phyloP scores from a whole-genome alignment of 1,284 basidiomycete species.

The Pterula multifida region DNA sequence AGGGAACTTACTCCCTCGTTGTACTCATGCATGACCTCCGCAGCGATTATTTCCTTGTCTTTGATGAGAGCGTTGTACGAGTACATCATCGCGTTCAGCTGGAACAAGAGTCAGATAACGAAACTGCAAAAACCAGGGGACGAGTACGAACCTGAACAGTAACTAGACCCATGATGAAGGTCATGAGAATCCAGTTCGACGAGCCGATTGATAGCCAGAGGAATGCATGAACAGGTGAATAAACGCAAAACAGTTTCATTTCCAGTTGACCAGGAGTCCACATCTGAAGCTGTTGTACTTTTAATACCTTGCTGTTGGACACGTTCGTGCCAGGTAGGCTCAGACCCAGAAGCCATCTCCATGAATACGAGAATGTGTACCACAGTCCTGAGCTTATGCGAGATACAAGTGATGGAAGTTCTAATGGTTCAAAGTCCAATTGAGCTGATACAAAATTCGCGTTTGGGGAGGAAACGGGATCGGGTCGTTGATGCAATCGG shows the following conservation, averaged over 20 bases:
- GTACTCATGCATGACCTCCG: slow-evolving; percentile 81
- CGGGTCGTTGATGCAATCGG: slow-evolving; percentile 45
- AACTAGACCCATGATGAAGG: slow-evolving; percentile 50
- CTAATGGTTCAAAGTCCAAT: slow-evolving; percentile 31
- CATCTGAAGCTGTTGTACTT: slow-evolving; percentile 61
- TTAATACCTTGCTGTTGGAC: slow-evolving; percentile 22
- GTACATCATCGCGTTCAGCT: slow-evolving; percentile 40
- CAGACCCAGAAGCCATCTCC: slow-evolving; percentile 59
- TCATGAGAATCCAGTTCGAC: slow-evolving; percentile 64
- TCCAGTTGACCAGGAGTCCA: slow-evolving; percentile 72
- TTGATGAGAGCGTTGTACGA: slow-evolving; percentile 56
- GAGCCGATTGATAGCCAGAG: slow-evolving; percentile 60
- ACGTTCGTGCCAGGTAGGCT: slow-evolving; percentile 27
- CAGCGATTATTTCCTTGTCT: slow-evolving; percentile 64
- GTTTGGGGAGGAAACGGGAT: slow-evolving; percentile 58
- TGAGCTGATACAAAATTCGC: slow-evolving; percentile 49
- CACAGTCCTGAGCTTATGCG: slow-evolving; percentile 28
- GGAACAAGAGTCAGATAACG: slow-evolving; percentile 5
- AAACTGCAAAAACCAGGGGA: background rate
- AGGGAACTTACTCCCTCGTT: slow-evolving; percentile 50
- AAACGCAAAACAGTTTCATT: slow-evolving; percentile 55
- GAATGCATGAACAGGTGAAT: slow-evolving; percentile 64
- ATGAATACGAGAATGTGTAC: slow-evolving; percentile 38
- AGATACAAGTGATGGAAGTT: slow-evolving; percentile 22
- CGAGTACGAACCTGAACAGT: slow-evolving; percentile 41